Conservation (phyloP, 768 basidiomycete species). For the Termitomyces sp. region DNA sequence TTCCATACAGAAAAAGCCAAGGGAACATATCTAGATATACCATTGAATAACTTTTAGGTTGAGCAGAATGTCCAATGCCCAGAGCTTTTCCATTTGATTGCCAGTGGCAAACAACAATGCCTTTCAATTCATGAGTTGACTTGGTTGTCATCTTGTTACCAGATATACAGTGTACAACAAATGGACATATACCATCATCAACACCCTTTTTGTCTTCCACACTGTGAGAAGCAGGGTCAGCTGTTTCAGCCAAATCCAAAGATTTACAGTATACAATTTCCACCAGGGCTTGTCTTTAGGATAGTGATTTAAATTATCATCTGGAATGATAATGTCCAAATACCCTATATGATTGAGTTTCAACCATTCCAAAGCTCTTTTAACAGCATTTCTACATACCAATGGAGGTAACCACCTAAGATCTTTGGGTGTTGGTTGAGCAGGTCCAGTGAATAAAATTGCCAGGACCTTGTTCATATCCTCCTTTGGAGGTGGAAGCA, state of each 20-base stretch:
- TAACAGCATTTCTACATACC: not conserved
- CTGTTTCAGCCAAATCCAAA: conserved; percentile 9
- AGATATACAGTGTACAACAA: conserved; percentile 35
- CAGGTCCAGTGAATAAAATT: too few species aligned
- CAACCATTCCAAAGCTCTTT: conserved; percentile 30
- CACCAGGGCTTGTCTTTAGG: conserved; percentile 16
- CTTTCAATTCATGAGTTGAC: conserved; percentile 15
- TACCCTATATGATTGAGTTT: conserved; percentile 33
- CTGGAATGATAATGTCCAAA: conserved; percentile 26
- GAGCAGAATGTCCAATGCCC: conserved; percentile 21
- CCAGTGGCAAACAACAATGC: conserved; percentile 26
- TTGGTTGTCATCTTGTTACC: conserved; percentile 22
- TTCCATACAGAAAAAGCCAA: conserved; percentile 39
- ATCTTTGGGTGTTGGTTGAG: too few species aligned
- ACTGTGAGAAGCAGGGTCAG: conserved; percentile 16
- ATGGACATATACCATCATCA: conserved; percentile 28
- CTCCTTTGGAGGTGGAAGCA: too few species aligned
- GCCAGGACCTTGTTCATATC: too few species aligned
- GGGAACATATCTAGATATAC: conserved; percentile 40
- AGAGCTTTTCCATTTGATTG: conserved; percentile 21
- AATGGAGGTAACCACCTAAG: too few species aligned
- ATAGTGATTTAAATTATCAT: conserved; percentile 23
- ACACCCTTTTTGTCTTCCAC: conserved; percentile 13
- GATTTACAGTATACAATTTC: too few species aligned
- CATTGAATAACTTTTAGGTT: conserved; percentile 25